Evolutionary conservation across 2,329 filamentous ascomycete genomes (phyloP).

Genomic region (Monilinia fructicola): DNA sequence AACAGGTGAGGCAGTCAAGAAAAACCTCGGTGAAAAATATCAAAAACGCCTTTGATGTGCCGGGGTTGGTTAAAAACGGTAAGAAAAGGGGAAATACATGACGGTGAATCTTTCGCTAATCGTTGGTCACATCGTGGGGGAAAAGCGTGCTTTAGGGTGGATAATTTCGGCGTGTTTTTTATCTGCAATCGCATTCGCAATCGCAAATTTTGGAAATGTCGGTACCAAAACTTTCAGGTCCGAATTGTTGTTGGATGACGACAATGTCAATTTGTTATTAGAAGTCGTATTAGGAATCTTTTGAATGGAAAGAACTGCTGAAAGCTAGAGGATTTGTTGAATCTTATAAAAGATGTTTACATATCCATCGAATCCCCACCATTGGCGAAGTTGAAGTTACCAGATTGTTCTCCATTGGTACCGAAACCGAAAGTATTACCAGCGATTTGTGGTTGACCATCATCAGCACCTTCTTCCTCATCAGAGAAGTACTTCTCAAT

Average conservation of each 20-base stretch:
- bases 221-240: slow-evolving; percentile 18
- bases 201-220: slow-evolving; percentile 28
- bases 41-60: slow-evolving; percentile 40
- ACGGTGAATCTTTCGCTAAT: slow-evolving; percentile 44
- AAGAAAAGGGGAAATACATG: slow-evolving; percentile 41
- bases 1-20: neutral
- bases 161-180: slow-evolving; percentile 21
- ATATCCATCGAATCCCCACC: slow-evolving; percentile 73
- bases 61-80: slow-evolving; percentile 31
- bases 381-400: slow-evolving; percentile 92
- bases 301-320: slow-evolving; percentile 25
- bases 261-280: slow-evolving; percentile 36
- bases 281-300: slow-evolving; percentile 33
- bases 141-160: slow-evolving; percentile 26
- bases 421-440: slow-evolving; percentile 81
- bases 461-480: slow-evolving; percentile 81
- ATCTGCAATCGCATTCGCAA: slow-evolving; percentile 12
- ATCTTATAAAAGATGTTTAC: slow-evolving; percentile 47
- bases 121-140: slow-evolving; percentile 38
- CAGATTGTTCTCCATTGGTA: slow-evolving; percentile 68
- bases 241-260: slow-evolving; percentile 24
- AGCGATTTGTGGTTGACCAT: slow-evolving; percentile 61
- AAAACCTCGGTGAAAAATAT: slow-evolving; percentile 13
- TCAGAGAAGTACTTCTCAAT: slow-evolving; percentile 99
- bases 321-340: slow-evolving; percentile 28